Percentiles rank a stretch among this genome's conserved stretches.
Evolutionary conservation across 441 rosid genomes (phyloP).

Genomic region (Eruca vesicaria): DNA sequence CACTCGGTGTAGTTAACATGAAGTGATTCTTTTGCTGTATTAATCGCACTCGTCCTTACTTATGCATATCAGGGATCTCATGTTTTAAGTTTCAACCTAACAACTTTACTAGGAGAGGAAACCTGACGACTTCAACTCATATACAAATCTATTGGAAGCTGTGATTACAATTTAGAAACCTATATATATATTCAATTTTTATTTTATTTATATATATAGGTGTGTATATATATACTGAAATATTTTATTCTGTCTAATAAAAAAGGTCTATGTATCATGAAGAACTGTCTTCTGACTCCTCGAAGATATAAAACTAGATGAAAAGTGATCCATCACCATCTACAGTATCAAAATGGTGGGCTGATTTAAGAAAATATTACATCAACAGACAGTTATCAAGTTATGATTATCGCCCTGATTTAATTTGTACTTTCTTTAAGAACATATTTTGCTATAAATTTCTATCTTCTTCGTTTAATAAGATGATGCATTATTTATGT

Average conservation of each 20-base stretch:
- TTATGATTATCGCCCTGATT: too few relatives aligned
- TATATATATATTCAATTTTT: conserved; percentile 11
- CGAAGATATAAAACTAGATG: conserved; percentile 5
- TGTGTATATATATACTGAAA: background rate
- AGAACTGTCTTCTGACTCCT: conserved; percentile 6
- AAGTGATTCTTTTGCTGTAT: conserved; percentile 1
- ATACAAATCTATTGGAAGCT: background rate
- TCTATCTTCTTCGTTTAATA: background rate
- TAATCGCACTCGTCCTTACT: background rate
- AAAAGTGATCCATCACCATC: conserved; percentile 24
- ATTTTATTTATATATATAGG: background rate
- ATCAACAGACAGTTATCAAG: too few relatives aligned
- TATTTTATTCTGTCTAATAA: conserved; percentile 2
- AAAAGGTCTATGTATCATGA: conserved; percentile 16
- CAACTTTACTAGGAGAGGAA: conserved; percentile 14
- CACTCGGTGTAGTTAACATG: too few relatives aligned
- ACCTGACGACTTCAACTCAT: conserved; percentile 19
- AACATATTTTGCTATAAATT: background rate
- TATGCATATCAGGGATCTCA: background rate
- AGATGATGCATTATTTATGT: too few relatives aligned
- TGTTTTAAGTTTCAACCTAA: conserved; percentile 23
- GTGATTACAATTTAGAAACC: conserved; percentile 20
- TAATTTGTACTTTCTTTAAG: background rate
- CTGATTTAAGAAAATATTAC: too few relatives aligned
- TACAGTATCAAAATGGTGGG: conserved; percentile 14